Conservation (phyloP, 2,329 filamentous ascomycete genomes). For the Colletotrichum horii region DNA sequence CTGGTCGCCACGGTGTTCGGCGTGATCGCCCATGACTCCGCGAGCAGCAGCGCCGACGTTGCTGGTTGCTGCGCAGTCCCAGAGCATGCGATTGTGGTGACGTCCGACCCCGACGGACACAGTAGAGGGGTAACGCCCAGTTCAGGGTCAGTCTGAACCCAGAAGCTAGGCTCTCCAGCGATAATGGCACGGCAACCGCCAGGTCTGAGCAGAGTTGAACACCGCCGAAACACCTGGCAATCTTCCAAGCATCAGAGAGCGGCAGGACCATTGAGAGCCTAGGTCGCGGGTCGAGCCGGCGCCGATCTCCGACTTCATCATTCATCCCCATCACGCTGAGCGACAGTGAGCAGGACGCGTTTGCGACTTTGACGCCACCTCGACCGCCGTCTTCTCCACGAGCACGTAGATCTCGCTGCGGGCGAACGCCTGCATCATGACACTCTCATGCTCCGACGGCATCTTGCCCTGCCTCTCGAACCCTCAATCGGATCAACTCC, state of each 20-base stretch:
- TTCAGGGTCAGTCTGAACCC: background rate
- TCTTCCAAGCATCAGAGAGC: background rate
- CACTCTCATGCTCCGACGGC: too few species aligned
- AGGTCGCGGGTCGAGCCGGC: background rate
- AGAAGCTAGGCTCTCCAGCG: background rate
- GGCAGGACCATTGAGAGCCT: background rate
- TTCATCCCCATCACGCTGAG: background rate
- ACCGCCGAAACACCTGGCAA: background rate
- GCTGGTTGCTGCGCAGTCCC: background rate
- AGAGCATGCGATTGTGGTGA: background rate
- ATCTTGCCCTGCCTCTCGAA: too few species aligned
- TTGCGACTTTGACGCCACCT: background rate
- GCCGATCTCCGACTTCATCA: background rate
- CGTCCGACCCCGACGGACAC: background rate
- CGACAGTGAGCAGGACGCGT: background rate
- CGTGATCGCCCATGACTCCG: background rate
- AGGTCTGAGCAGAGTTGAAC: background rate
- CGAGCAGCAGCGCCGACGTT: background rate
- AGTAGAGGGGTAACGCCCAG: background rate
- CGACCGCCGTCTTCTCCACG: background rate
- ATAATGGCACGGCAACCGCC: too few species aligned
- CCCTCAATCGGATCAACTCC: too few species aligned
- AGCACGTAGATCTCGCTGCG: background rate
- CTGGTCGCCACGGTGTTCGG: too few species aligned
- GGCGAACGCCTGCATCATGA: too few species aligned